Evolutionary conservation across 805 yeast species (phyloP), one percentile per base, ranked within the genome.

Genomic region (Cyberlindnera maclurae): DNA sequence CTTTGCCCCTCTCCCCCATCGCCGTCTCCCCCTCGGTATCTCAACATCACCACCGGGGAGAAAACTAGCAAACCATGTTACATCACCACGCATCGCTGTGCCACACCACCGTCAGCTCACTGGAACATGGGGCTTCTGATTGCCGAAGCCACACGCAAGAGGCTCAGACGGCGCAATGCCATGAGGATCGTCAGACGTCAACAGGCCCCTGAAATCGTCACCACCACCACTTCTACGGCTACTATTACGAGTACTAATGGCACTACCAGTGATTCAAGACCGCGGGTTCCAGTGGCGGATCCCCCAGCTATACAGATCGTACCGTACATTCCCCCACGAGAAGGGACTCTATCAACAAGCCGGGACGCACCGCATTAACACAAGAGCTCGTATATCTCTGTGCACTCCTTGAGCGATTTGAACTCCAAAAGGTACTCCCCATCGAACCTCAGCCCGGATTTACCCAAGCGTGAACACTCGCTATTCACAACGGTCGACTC

Each of bases 381-480:
- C 29, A 54, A 27, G 24, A 54, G 28, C 16, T 47, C 53, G 37
- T 40, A 38, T 15, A 52, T 40, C 12, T 51, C 57, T 18, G 24
- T 12, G 39, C 55, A 47, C 34, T 49, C 52, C 28, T 30, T 33
- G 3, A 29, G 33, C 29, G 48, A 47, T 36, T 47, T 46, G 36
- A 55, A 53, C 36, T 53, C 59, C 26, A 53, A 15, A 26, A 55
- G 33, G 29, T 55, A 49, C n/a, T 37, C 31, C 26, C 39, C 16
- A 18, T 44, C 50, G 31, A 53, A 55, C 28, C 26, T 34, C 17
- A 55, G 15, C 0, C 59, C 59, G 9, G 54, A 43, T 34, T 38
- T 50, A 6, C 58, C 58, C 27, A 53, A 31, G 36, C 49, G 40
- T n/a, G 37, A 31, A 31, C 54, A 48, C 4, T 29, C 28, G 2